These are phyloP conservation scores for Mucor racemosus DNA, from an alignment of 371 early-diverging fungal genomes.

Conservation along the genomic window DNA sequence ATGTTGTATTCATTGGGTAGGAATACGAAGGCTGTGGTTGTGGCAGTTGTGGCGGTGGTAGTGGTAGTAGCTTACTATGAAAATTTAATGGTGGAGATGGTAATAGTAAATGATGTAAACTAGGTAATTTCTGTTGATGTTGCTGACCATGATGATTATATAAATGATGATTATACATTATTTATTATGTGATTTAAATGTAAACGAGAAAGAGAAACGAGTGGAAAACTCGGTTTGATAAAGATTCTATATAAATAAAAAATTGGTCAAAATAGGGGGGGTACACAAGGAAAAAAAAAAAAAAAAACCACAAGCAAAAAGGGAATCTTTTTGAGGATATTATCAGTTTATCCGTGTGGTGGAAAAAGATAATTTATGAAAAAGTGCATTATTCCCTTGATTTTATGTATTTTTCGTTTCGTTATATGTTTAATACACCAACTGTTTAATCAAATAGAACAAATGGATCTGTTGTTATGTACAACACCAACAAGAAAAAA, in stretches of 20 bases:
- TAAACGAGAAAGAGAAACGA: background rate
- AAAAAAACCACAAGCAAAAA: background rate
- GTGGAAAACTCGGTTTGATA: background rate
- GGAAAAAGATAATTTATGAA: no score
- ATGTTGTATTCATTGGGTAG: background rate
- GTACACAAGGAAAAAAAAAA: constrained; percentile 1
- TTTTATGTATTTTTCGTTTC: background rate
- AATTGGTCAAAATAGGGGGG: background rate
- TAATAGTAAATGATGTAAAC: constrained; percentile 1
- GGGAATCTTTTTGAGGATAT: no score
- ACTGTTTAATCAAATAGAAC: background rate
- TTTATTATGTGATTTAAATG: background rate
- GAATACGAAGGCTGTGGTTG: background rate
- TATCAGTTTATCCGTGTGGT: no score
- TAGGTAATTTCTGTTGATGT: background rate
- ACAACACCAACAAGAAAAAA: background rate
- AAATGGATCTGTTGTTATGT: background rate
- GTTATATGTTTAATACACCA: background rate
- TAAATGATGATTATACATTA: background rate
- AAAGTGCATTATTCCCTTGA: no score
- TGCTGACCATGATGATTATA: background rate
- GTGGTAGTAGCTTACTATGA: background rate
- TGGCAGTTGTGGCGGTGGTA: constrained; percentile 1
- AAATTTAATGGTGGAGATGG: background rate
- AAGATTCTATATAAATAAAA: background rate